Conservation (phyloP, 73 alveolate genomes). For the Paramecium primaurelia region DNA sequence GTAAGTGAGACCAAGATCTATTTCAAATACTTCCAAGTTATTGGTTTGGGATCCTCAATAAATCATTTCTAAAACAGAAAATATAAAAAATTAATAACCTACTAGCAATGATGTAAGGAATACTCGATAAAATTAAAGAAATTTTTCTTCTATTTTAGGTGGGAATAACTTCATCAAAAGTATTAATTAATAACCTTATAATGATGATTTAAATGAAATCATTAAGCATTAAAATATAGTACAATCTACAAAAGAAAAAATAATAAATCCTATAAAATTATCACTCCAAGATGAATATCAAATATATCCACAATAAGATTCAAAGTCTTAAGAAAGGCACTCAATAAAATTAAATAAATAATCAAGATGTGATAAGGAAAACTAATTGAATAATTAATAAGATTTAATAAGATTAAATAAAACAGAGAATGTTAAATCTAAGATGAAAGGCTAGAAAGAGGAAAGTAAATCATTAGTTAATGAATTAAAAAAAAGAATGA, state of each 20-base stretch:
- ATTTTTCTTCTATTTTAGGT: neutral
- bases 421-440: neutral
- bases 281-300: neutral
- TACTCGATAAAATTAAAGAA: neutral
- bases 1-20: neutral
- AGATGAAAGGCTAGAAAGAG: neutral
- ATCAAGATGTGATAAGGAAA: neutral
- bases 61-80: neutral
- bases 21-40: neutral
- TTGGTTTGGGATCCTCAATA: neutral
- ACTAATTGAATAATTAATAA: neutral
- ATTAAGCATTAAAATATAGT: neutral
- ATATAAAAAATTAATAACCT: neutral
- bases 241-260: neutral
- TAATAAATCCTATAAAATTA: neutral
- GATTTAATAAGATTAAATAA: neutral
- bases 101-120: neutral
- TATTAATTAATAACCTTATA: neutral
- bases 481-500: neutral
- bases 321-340: neutral
- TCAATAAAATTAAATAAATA: neutral
- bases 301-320: neutral
- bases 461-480: neutral
- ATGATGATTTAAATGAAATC: neutral
- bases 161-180: neutral